phyloP scores from a whole-genome alignment of 164 flowering plant genomes.

The Aristolochia californica region DNA sequence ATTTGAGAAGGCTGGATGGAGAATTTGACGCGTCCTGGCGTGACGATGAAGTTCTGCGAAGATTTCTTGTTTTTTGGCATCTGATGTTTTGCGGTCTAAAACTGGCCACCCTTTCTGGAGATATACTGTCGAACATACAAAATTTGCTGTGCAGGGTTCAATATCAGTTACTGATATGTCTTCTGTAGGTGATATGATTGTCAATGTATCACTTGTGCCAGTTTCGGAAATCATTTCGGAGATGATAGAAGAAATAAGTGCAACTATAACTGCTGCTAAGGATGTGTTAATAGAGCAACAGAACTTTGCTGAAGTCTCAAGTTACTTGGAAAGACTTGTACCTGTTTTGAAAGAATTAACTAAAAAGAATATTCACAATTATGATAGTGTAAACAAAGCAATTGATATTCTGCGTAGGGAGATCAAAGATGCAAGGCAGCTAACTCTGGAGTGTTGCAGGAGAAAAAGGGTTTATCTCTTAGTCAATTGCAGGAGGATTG shows the following conservation, averaged over 20 bases:
- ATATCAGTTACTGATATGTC: neutral
- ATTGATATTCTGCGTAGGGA: slow-evolving; percentile 33
- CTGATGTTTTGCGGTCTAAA: too few relatives aligned
- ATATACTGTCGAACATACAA: too few relatives aligned
- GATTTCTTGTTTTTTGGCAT: too few relatives aligned
- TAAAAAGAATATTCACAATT: slow-evolving; percentile 17
- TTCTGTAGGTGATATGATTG: slow-evolving; percentile 15
- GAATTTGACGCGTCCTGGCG: too few relatives aligned
- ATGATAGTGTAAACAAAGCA: slow-evolving; percentile 31
- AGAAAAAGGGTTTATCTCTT: slow-evolving; percentile 53
- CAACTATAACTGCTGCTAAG: slow-evolving; percentile 16
- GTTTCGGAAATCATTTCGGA: slow-evolving; percentile 32
- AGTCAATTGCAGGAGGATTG: slow-evolving; percentile 37
- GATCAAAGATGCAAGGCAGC: slow-evolving; percentile 34
- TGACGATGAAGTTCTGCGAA: too few relatives aligned
- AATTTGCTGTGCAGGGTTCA: neutral
- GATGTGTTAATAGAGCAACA: slow-evolving; percentile 47
- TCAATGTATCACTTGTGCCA: slow-evolving; percentile 19
- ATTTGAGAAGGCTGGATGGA: too few relatives aligned
- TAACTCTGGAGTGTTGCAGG: slow-evolving; percentile 37
- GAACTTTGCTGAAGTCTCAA: slow-evolving; percentile 33
- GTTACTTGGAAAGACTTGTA: slow-evolving; percentile 37
- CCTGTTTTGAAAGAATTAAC: slow-evolving; percentile 41
- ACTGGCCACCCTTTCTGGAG: too few relatives aligned
- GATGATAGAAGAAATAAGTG: slow-evolving; percentile 24